These are phyloP conservation scores for Mrakia gelida DNA, from an alignment of 768 basidiomycete genomes.

Conservation along the genomic window DNA sequence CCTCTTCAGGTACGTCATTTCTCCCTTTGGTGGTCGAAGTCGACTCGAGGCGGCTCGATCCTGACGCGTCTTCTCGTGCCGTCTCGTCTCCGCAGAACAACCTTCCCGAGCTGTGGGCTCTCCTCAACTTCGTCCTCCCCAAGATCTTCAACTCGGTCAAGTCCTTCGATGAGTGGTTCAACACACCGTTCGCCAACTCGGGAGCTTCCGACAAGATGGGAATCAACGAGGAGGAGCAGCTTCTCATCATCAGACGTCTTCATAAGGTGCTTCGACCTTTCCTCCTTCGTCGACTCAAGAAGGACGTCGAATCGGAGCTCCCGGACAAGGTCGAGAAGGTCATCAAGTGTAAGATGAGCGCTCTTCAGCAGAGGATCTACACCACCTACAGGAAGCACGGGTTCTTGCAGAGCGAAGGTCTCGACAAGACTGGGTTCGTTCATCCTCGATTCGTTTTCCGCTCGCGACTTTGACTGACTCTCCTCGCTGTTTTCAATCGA, in stretches of 20 bases:
- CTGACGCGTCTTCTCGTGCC: slow-evolving; percentile 2
- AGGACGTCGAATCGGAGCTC: slow-evolving; percentile 91
- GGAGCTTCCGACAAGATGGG: slow-evolving; percentile 93
- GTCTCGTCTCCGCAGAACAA: slow-evolving; percentile 43
- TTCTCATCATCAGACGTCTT: slow-evolving; percentile 91
- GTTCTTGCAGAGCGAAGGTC: slow-evolving; percentile 67
- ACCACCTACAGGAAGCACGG: slow-evolving; percentile 98
- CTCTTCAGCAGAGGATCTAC: slow-evolving; percentile 84
- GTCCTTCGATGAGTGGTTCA: slow-evolving; percentile 99
- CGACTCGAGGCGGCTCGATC: no score
- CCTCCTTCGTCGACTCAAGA: slow-evolving; percentile 85
- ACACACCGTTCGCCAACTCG: slow-evolving; percentile 98
- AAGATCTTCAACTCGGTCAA: slow-evolving; percentile 99
- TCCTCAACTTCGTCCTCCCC: slow-evolving; percentile 56
- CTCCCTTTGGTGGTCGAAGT: no score
- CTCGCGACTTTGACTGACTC: not conserved
- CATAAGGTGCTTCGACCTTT: slow-evolving; percentile 95
- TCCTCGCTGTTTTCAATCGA: not conserved
- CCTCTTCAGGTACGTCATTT: slow-evolving; percentile 60
- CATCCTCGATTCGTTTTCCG: not conserved
- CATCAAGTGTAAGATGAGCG: slow-evolving; percentile 92
- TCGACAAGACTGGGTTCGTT: slow-evolving; percentile 24
- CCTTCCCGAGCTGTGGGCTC: slow-evolving; percentile 49
- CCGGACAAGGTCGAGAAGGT: slow-evolving; percentile 98
- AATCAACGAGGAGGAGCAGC: slow-evolving; percentile 97